phyloP scores from a whole-genome alignment of 1,139 yeast species.

The Geotrichum carabidarum region DNA sequence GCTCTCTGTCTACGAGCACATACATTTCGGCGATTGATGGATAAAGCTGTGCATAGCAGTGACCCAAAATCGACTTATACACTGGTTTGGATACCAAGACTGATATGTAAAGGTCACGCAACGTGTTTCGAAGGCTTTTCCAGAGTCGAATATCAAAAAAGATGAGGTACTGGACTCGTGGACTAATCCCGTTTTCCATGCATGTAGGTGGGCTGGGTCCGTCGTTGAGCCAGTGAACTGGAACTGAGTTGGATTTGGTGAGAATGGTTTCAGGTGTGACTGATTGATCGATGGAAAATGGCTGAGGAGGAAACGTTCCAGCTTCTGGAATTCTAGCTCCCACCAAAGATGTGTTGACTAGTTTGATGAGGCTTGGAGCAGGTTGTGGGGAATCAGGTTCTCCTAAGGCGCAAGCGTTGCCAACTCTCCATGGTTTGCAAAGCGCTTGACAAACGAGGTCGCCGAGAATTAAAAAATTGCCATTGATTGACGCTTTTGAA shows the following conservation, averaged over 20 bases:
- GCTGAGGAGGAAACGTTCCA: constrained; percentile 19
- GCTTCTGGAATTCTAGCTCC: constrained; percentile 29
- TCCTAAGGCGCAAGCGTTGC: constrained; percentile 21
- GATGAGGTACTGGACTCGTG: constrained; percentile 72
- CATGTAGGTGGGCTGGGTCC: constrained; percentile 14
- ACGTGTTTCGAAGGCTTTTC: constrained; percentile 55
- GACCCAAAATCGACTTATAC: constrained; percentile 58
- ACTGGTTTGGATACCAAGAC: constrained; percentile 62
- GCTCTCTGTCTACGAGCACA: constrained; percentile 68
- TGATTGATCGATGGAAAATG: constrained; percentile 7
- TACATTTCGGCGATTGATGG: constrained; percentile 74
- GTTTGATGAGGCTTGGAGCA: constrained; percentile 7
- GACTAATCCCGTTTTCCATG: constrained; percentile 17
- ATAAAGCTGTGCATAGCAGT: constrained; percentile 78
- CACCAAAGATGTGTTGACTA: constrained; percentile 30
- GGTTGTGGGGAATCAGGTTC: neutral
- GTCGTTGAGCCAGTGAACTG: constrained; percentile 40
- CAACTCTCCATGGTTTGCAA: constrained; percentile 50
- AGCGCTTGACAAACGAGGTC: constrained; percentile 54
- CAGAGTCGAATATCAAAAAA: constrained; percentile 68
- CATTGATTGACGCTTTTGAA: constrained; percentile 52
- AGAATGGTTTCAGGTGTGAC: constrained; percentile 36
- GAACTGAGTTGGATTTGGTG: constrained; percentile 46
- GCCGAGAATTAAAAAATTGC: constrained; percentile 47
- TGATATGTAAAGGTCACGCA: constrained; percentile 67